phyloP scores from a whole-genome alignment of 78 protist species.

The Dictyostelium firmibasis region DNA sequence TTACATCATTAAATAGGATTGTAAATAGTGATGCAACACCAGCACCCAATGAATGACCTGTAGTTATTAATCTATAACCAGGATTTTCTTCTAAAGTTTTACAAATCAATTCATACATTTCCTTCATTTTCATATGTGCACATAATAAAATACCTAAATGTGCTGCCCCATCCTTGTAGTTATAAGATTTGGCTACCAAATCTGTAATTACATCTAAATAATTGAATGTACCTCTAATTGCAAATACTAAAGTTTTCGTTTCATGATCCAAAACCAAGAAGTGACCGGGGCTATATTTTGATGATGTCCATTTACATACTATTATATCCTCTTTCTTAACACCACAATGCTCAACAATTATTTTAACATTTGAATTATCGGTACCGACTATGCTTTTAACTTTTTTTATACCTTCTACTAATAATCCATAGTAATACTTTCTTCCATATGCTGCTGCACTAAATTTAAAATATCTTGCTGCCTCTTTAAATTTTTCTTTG shows the following conservation, averaged over 20 bases:
- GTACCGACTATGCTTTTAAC: constrained; percentile 26
- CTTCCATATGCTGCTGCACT: constrained; percentile 61
- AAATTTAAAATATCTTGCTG: constrained; percentile 28
- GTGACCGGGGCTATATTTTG: constrained; percentile 67
- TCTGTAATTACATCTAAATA: constrained; percentile 74
- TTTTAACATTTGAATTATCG: constrained; percentile 29
- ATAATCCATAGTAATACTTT: constrained; percentile 54
- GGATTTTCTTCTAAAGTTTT: not conserved
- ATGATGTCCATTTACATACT: constrained; percentile 37
- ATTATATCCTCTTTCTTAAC: constrained; percentile 52
- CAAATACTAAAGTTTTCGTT: constrained; percentile 50
- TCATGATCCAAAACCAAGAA: constrained; percentile 48
- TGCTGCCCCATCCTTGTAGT: constrained; percentile 13
- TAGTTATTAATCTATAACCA: constrained; percentile 45
- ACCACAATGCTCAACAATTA: constrained; percentile 38
- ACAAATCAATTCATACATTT: not conserved
- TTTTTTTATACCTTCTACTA: not conserved
- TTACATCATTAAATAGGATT: constrained; percentile 52
- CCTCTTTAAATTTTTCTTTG: constrained; percentile 19
- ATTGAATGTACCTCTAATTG: constrained; percentile 77
- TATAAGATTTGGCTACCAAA: constrained; percentile 50
- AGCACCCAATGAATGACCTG: constrained; percentile 77
- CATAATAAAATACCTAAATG: constrained; percentile 71
- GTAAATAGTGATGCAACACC: constrained; percentile 76
- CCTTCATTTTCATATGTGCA: constrained; percentile 52